Evolutionary conservation across 1,284 basidiomycete species (phyloP), one percentile per base, ranked within the genome.

Genomic region (Tylopilus sp.): DNA sequence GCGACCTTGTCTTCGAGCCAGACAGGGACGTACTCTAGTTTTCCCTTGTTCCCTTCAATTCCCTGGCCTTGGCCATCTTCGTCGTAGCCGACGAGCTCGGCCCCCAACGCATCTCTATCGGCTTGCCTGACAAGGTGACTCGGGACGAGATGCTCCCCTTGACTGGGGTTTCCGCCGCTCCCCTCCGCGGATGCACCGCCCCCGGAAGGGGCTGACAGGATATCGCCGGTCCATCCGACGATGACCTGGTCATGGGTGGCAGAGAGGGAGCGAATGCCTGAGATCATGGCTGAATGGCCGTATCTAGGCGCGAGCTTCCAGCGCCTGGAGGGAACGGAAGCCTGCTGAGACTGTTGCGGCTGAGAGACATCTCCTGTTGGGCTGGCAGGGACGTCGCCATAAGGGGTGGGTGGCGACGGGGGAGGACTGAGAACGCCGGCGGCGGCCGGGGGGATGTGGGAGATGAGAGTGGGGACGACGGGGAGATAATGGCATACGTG

Each of bases 251-350:
- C 85, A 67, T 96, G 90, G 0, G 88, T 87, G 12, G 81, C 72
- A 11, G 85, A 81, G 38, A 99, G 80, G 4, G 86, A 89, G 49
- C 86, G 82, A 61, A 98, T 94, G 31, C 97, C 96, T 42, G 87
- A 89, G 57, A 96, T 89, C 88, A 99, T 92, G 8, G 96, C 96
- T 6, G 92, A 84, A 69, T 99, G 96, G 19, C 94, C 96, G 49
- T 93, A 86, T 31, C 95, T 79, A 4, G 86, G 81, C 10, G 81
- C 72, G 9, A 99, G 74, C 11, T 84, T 80, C 96, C 96, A 99
- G 35, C 57, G 55, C 31, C 44, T 54, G 18, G 54, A 52, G 0
- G 54, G 52, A 9, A 48, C 55, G 12, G 59, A 56, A 5, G 61
- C 41, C 10, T 57, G 44, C 18, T 40, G 49, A 0, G 42, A 37